Evolutionary conservation across 306 rosid genomes (phyloP), one percentile per base, ranked within the genome.

Genomic region (Vachellia collinsii): DNA sequence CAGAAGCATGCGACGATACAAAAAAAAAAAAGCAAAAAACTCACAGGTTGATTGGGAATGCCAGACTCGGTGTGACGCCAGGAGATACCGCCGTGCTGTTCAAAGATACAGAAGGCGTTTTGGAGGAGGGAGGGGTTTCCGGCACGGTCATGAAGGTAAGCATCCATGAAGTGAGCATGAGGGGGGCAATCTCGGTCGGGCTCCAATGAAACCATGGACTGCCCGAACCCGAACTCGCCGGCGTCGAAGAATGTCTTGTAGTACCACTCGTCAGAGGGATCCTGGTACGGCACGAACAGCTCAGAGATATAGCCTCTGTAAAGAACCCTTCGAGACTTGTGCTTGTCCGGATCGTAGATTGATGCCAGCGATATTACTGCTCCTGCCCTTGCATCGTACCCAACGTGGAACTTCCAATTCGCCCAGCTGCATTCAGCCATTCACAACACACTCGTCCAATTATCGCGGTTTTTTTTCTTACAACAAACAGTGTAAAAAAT

Each of bases 1-100:
- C 59, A 5, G 11, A 11, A 25, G 11, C 39, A 62, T 1, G 13
- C 37, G 43, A 65, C 44, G 1, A 65, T 2, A n/a, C 14, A 8
- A 17, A 43, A n/a, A 22, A 13, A 22, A 29, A 6, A 0, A 11
- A 11, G 37, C n/a, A n/a, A 20, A 54, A 62, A 66, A 46, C 58
- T 12, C 69, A 84, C 87, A 2, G 51, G 13, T n/a, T 77, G 62
- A 11, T 75, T 14, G 6, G 88, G 86, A 66, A 86, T 79, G 41
- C 58, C 84, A 0, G 77, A 14, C 61, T 86, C 88, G 0, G 87
- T 80, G 89, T 86, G 89, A 62, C 85, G 89, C 87, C 87, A 83
- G 72, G 74, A 39, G 62, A 82, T 56, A 29, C 56, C 69, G 8
- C 83, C 84, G 16, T 79, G 72, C 11, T 79, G 70, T 79, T 86